Conservation (phyloP, 2,329 filamentous ascomycete genomes). For the Pseudocercospora fijiensis region DNA sequence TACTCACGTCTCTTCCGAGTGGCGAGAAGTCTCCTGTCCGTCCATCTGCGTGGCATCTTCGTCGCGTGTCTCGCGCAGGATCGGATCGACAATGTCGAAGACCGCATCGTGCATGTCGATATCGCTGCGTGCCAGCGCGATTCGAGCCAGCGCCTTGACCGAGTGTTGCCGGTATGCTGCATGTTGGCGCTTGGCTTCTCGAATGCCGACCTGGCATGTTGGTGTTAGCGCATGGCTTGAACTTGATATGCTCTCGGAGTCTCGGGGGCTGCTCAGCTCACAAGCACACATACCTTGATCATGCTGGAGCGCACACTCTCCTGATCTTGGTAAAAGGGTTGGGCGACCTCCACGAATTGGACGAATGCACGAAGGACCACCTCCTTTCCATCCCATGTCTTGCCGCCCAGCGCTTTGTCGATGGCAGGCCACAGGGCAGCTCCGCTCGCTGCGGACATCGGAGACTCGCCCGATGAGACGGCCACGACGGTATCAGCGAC, state of each 20-base stretch:
- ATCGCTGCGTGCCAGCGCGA: conserved; percentile 66
- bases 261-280: not conserved
- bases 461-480: conserved; percentile 52
- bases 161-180: conserved; percentile 76
- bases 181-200: conserved; percentile 92
- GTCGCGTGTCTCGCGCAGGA: conserved; percentile 56
- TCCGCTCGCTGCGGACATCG: conserved; percentile 50
- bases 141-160: conserved; percentile 68
- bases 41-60: conserved; percentile 69
- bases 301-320: conserved; percentile 63
- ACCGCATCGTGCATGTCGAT: conserved; percentile 69
- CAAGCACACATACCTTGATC: conserved; percentile 56
- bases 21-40: conserved; percentile 38
- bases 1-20: conserved; percentile 33
- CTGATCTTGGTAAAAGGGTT: conserved; percentile 58
- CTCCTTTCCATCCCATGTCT: conserved; percentile 93
- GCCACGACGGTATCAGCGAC: conserved; percentile 71
- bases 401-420: conserved; percentile 77
- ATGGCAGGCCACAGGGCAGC: conserved; percentile 72
- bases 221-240: conserved; percentile 17
- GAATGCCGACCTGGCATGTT: conserved; percentile 62
- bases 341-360: conserved; percentile 68
- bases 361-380: conserved; percentile 77
- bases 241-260: not conserved
- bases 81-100: conserved; percentile 60